Conservation (phyloP, 768 basidiomycete genomes). For the Cyclocybe cylindracea region DNA sequence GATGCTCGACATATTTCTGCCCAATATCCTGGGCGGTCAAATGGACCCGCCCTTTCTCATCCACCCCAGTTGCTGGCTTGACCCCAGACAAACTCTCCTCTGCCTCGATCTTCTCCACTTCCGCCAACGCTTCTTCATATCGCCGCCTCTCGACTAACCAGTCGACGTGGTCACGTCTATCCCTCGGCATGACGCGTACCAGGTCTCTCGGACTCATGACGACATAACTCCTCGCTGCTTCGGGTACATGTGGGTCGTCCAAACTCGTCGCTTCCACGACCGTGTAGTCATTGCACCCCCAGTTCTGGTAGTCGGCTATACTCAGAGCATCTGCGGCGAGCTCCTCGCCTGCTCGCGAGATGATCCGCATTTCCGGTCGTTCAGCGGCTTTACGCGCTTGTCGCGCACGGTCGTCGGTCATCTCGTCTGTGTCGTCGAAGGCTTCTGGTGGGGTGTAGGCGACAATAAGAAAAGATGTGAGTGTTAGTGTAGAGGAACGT, state of each 20-base stretch:
- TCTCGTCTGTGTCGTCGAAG: slow-evolving; percentile 58
- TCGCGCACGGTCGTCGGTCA: slow-evolving; percentile 67
- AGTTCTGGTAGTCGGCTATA: slow-evolving; percentile 76
- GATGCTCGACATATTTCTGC: slow-evolving; percentile 80
- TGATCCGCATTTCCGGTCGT: slow-evolving; percentile 92
- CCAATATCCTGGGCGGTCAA: slow-evolving; percentile 75
- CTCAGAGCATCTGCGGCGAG: slow-evolving; percentile 81
- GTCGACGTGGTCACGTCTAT: slow-evolving; percentile 84
- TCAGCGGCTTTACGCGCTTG: slow-evolving; percentile 85
- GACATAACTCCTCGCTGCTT: slow-evolving; percentile 60
- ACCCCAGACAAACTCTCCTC: slow-evolving; percentile 27
- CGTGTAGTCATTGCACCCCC: slow-evolving; percentile 91
- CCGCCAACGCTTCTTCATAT: slow-evolving; percentile 88
- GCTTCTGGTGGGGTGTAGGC: slow-evolving; percentile 84
- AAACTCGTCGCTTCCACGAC: slow-evolving; percentile 54
- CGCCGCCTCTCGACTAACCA: slow-evolving; percentile 88
- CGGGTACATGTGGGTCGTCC: slow-evolving; percentile 25
- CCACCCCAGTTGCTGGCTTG: slow-evolving; percentile 7
- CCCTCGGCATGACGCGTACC: slow-evolving; percentile 84
- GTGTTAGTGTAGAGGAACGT: slow-evolving; percentile 22
- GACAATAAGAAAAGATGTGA: slow-evolving; percentile 82
- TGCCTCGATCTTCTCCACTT: slow-evolving; percentile 68
- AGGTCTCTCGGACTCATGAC: slow-evolving; percentile 88
- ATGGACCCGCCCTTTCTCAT: slow-evolving; percentile 30
- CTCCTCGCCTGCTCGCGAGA: slow-evolving; percentile 88